Percentiles rank a stretch among this genome's conserved stretches.
Evolutionary conservation across 306 rosid genomes (phyloP).

Genomic region (Ochetophila trinervis): DNA sequence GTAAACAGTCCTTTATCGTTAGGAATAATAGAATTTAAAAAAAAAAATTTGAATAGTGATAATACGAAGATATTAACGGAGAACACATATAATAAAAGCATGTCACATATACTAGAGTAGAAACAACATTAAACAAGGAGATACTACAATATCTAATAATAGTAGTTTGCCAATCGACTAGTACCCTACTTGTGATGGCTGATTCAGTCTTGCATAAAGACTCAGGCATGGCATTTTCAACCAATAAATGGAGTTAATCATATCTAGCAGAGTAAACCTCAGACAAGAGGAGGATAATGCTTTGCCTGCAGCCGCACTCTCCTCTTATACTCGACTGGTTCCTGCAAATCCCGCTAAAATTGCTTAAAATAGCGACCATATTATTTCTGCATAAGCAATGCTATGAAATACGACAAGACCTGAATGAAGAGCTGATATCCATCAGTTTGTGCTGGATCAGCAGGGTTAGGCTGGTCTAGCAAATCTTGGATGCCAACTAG

Average conservation of each 20-base stretch:
- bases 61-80: no score
- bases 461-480: conserved; percentile 85
- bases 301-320: conserved; percentile 81
- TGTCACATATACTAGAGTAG: neutral
- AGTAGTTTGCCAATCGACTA: neutral
- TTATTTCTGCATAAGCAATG: conserved; percentile 4
- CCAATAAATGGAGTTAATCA: neutral
- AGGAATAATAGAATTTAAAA: no score
- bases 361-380: conserved; percentile 6
- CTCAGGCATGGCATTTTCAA: neutral
- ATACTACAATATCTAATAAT: neutral
- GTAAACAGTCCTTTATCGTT: no score
- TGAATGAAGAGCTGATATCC: conserved; percentile 90
- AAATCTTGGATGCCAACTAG: conserved; percentile 85
- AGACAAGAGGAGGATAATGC: conserved; percentile 69
- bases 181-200: neutral
- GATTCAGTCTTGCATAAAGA: conserved; percentile 1
- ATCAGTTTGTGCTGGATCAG: conserved; percentile 92
- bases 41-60: neutral
- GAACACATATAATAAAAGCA: neutral
- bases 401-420: conserved; percentile 33
- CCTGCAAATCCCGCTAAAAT: conserved; percentile 39
- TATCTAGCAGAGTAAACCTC: conserved; percentile 8
- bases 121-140: neutral
- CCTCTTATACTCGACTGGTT: conserved; percentile 61